Evolutionary conservation across 2,329 filamentous ascomycete genomes (phyloP).

Genomic region (Cladosporium colombiae): DNA sequence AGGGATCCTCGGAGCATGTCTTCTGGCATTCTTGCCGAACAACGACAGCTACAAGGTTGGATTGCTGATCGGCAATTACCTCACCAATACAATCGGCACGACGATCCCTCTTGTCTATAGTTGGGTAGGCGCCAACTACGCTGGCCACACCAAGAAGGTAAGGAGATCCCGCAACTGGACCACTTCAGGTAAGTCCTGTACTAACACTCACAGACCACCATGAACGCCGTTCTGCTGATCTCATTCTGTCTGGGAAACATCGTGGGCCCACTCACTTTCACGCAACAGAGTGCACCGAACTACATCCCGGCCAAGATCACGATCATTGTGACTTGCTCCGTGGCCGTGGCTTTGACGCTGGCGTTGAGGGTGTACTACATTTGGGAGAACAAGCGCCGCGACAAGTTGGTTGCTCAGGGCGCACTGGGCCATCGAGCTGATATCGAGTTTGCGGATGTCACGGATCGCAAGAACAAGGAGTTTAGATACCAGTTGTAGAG

Average conservation of each 20-base stretch:
- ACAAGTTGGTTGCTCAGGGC: conserved; percentile 27
- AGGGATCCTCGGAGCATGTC: conserved; percentile 33
- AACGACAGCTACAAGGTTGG: conserved; percentile 44
- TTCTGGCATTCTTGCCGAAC: conserved; percentile 35
- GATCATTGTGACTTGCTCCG: conserved; percentile 41
- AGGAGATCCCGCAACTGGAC: neutral
- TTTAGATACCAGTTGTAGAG: conserved; percentile 28
- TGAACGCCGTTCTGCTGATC: conserved; percentile 37
- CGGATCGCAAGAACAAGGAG: conserved; percentile 34
- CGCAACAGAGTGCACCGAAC: conserved; percentile 37
- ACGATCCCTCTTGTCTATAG: conserved; percentile 40
- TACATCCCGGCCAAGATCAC: conserved; percentile 49
- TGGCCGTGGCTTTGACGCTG: conserved; percentile 43
- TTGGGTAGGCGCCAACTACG: conserved; percentile 57
- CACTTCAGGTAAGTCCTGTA: neutral
- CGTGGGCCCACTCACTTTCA: conserved; percentile 43
- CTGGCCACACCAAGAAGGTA: conserved; percentile 71
- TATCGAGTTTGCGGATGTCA: conserved; percentile 32
- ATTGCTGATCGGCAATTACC: conserved; percentile 41
- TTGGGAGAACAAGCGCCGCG: conserved; percentile 44
- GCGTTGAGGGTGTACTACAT: conserved; percentile 53
- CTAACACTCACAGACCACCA: conserved; percentile 42
- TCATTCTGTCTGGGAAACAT: conserved; percentile 40
- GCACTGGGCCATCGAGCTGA: conserved; percentile 7
- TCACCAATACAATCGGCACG: conserved; percentile 43